Percentiles rank a stretch among this genome's conserved stretches.
phyloP scores from a whole-genome alignment of 2,329 filamentous ascomycete species.

The Trichoderma harzianum region DNA sequence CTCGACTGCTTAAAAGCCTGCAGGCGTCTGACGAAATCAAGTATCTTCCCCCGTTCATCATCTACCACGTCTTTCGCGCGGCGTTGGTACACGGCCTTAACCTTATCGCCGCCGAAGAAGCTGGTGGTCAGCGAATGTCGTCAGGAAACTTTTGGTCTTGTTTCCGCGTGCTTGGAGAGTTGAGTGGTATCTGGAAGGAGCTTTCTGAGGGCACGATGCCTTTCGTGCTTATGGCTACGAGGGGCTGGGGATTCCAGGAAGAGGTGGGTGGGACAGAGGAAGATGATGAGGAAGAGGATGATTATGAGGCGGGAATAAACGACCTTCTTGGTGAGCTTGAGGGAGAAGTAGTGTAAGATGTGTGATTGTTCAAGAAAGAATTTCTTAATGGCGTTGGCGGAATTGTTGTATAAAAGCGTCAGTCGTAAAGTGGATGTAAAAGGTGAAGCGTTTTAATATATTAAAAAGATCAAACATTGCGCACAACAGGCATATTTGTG shows the following conservation, averaged over 20 bases:
- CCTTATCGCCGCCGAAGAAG: neutral
- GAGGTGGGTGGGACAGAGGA: neutral
- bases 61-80: slow-evolving; percentile 1
- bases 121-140: neutral
- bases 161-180: slow-evolving; percentile 2
- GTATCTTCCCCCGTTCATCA: neutral
- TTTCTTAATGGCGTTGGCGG: neutral
- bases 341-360: neutral
- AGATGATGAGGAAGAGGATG: neutral
- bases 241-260: slow-evolving; percentile 1
- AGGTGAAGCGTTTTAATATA: neutral
- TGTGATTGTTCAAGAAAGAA: neutral
- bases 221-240: slow-evolving; percentile 5
- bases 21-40: neutral
- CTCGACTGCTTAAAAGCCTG: neutral
- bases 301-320: neutral
- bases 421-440: neutral
- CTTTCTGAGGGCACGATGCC: neutral
- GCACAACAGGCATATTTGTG: neutral
- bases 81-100: slow-evolving; percentile 5
- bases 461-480: neutral
- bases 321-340: neutral
- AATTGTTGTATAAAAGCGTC: neutral
- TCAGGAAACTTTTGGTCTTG: slow-evolving; percentile 15
- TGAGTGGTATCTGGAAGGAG: slow-evolving; percentile 9